A percentile compares a stretch with the other conserved stretches of the same genome.
Conservation (phyloP, 139 green algal species). For the Ettlia oleoabundans region DNA sequence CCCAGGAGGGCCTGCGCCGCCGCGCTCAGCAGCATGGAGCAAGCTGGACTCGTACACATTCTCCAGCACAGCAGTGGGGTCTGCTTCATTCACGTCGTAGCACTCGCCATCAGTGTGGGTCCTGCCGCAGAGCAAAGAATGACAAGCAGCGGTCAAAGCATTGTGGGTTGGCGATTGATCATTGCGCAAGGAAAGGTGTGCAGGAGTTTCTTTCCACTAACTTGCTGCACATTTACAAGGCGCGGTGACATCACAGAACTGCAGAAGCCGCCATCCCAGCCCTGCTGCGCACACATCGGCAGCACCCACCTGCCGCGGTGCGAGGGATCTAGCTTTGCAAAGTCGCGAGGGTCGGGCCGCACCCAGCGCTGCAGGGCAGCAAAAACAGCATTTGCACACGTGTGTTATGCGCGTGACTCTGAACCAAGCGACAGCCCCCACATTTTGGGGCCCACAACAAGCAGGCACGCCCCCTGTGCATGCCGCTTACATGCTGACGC, state of each 20-base stretch:
- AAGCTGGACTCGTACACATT: slow-evolving; percentile 22
- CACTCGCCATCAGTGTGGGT: slow-evolving; percentile 3
- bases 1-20: background rate
- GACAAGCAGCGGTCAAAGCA: background rate
- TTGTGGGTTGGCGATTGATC: no score
- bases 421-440: no score
- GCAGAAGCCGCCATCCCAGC: background rate
- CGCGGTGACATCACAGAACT: no score
- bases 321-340: background rate
- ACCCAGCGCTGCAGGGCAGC: slow-evolving; percentile 18
- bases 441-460: background rate
- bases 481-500: no score
- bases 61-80: slow-evolving; percentile 28
- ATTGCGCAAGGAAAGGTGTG: no score
- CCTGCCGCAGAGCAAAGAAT: background rate
- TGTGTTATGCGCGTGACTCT: no score
- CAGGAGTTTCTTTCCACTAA: no score
- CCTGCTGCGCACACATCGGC: background rate
- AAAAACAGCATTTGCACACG: no score
- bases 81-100: slow-evolving; percentile 34
- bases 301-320: background rate
- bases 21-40: slow-evolving; percentile 18
- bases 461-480: no score
- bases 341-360: slow-evolving; percentile 20
- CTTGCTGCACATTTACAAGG: no score